A percentile compares a stretch with the other conserved stretches of the same genome.
These are phyloP conservation scores for Botrytis medusae DNA, from an alignment of 2,329 filamentous ascomycete genomes.

Conservation along the genomic window DNA sequence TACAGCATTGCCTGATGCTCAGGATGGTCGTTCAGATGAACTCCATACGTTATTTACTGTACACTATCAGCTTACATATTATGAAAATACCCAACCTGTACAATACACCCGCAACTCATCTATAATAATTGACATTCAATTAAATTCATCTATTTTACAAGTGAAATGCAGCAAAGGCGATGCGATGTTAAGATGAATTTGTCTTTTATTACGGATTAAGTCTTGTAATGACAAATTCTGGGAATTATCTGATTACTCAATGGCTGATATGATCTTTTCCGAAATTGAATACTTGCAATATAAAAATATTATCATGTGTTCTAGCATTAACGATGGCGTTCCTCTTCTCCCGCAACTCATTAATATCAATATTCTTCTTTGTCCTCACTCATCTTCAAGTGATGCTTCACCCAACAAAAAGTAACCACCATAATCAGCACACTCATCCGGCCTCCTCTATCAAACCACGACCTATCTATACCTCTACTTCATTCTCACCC, in stretches of 20 bases:
- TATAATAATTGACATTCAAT: background rate
- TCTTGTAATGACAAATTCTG: background rate
- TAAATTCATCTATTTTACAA: background rate
- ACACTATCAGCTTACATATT: background rate
- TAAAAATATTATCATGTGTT: background rate
- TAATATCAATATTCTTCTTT: background rate
- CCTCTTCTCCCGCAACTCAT: background rate
- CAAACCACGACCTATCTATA: background rate
- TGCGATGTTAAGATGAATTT: background rate
- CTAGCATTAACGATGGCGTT: background rate
- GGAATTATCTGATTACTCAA: background rate
- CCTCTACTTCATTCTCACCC: background rate
- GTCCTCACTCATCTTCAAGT: background rate
- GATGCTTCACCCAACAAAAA: background rate
- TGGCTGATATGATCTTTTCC: background rate
- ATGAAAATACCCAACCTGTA: background rate
- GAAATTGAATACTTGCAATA: background rate
- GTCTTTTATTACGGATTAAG: slow-evolving; percentile 1
- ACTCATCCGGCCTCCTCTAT: background rate
- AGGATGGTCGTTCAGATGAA: background rate
- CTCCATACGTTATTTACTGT: background rate
- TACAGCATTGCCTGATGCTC: background rate
- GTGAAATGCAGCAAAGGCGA: background rate
- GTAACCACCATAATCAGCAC: background rate
- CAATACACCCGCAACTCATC: background rate